phyloP scores from a whole-genome alignment of 768 basidiomycete species.

The Tylopilus balloui region DNA sequence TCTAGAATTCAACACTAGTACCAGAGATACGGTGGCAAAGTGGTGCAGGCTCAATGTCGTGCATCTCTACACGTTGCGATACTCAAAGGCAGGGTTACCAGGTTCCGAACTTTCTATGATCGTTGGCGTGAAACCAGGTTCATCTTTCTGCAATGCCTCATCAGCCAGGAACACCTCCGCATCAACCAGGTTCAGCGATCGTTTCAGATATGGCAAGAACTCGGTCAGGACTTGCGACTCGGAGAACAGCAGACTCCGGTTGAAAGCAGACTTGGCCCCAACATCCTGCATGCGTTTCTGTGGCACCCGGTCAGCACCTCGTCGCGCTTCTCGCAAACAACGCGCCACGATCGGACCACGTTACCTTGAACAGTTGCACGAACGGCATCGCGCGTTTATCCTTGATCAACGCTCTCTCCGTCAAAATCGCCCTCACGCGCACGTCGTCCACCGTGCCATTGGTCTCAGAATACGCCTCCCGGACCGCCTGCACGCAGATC shows the following conservation, averaged over 20 bases:
- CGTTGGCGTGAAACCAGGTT: constrained; percentile 54
- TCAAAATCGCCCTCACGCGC: constrained; percentile 65
- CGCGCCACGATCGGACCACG: constrained; percentile 9
- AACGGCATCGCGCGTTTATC: constrained; percentile 97
- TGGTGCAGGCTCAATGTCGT: not conserved
- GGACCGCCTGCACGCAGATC: constrained; percentile 67
- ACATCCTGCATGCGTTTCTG: constrained; percentile 82
- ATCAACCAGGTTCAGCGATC: constrained; percentile 63
- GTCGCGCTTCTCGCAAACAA: not conserved
- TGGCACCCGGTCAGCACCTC: constrained; percentile 1
- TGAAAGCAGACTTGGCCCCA: constrained; percentile 73
- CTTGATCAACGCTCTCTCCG: constrained; percentile 77
- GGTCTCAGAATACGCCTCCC: constrained; percentile 56
- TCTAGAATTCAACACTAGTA: not conserved
- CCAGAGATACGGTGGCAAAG: not conserved
- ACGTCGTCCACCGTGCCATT: constrained; percentile 75
- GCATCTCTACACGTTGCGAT: constrained; percentile 58
- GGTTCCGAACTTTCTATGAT: constrained; percentile 88
- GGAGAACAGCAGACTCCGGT: constrained; percentile 77
- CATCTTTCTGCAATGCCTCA: constrained; percentile 53
- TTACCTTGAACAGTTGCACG: constrained; percentile 87
- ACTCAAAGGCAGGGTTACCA: constrained; percentile 81
- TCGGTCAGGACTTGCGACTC: constrained; percentile 70
- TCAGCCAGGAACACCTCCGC: constrained; percentile 69
- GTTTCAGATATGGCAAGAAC: constrained; percentile 77